phyloP scores from a whole-genome alignment of 2,329 filamentous ascomycete species.

The Diaporthe nobilis region DNA sequence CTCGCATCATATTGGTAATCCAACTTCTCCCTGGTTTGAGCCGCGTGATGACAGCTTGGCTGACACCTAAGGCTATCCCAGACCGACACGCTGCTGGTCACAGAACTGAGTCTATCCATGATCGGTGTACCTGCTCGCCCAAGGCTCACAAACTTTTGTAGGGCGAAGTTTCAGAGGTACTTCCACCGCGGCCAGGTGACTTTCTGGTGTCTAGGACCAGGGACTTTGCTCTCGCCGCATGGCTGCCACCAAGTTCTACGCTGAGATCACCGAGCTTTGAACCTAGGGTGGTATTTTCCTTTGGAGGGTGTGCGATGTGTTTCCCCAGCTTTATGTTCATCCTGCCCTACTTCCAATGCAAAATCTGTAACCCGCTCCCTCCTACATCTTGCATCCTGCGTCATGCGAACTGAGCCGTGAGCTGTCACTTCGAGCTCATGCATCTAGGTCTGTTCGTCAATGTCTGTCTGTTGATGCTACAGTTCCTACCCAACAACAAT shows the following conservation, averaged over 20 bases:
- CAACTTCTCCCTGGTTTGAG: slow-evolving; percentile 16
- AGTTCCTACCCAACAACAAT: slow-evolving; percentile 22
- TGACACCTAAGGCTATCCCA: slow-evolving; percentile 30
- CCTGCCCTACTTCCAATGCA: slow-evolving; percentile 15
- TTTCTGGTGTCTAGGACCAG: slow-evolving; percentile 20
- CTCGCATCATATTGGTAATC: slow-evolving; percentile 6
- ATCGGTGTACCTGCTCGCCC: slow-evolving; percentile 8
- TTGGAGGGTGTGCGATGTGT: slow-evolving; percentile 10
- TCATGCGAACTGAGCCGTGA: slow-evolving; percentile 14
- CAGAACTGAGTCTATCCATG: slow-evolving; percentile 28
- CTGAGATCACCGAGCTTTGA: slow-evolving; percentile 18
- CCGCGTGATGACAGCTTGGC: slow-evolving; percentile 29
- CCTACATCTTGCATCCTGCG: slow-evolving; percentile 18
- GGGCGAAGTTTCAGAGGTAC: not conserved
- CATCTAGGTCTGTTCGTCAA: slow-evolving; percentile 23
- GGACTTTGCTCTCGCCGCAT: not conserved
- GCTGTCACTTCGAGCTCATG: slow-evolving; percentile 23
- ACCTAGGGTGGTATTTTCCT: slow-evolving; percentile 2
- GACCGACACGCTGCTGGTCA: slow-evolving; percentile 25
- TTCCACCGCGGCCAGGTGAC: slow-evolving; percentile 18
- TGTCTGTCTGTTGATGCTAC: slow-evolving; percentile 20
- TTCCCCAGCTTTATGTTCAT: slow-evolving; percentile 36
- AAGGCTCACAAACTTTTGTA: not conserved
- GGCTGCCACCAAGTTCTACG: slow-evolving; percentile 13
- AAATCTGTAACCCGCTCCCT: slow-evolving; percentile 1